Evolutionary conservation across 768 basidiomycete genomes (phyloP), one percentile per base, ranked within the genome.

Genomic region (Leccinum boreale): DNA sequence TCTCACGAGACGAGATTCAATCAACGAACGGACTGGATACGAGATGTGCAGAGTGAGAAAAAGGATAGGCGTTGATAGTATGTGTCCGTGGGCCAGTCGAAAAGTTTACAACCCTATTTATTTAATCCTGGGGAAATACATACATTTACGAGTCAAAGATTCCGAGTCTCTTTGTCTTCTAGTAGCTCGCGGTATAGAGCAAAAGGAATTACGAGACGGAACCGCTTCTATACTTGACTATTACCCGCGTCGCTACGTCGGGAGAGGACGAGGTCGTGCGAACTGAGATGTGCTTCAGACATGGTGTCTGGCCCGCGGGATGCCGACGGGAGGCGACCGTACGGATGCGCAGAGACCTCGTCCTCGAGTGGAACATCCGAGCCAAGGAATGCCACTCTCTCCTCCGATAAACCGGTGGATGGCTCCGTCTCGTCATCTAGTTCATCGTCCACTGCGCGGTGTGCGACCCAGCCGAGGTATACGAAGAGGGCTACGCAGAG

Each of bases 391-490:
- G 81, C 81, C 33, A 80, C 67, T 14, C 75, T 77, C 66, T 85
- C 85, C 65, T 86, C 85, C 39, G 71, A 68, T 54, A 76, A 62
- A 23, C 63, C 49, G 36, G 42, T 33, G 17, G 65, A 57, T 19
- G 67, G 59, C 31, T 72, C 73, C 28, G 44, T 65, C 31, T 80
- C 80, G 57, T 81, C 80, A 4, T 72, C 79, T 10, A 82, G 73
- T 59, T 82, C 81, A 28, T 81, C 80, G 62, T 83, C 79, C 24
- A 86, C 83, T 2, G 84, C 84, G 53, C 81, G 79, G 14, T 92
- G 87, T 42, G 92, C 92, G 58, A 95, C 84, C 70, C 83, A 79
- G 50, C 88, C 85, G 51, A 95, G 79, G 74, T 95, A 95, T 50
- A 92, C 64, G 61, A 94, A 82, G 63, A 94, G 85, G 36, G 79